Percentiles rank a stretch among this genome's conserved stretches.
These are phyloP conservation scores for Tricholoma flavovirens DNA, from an alignment of 768 basidiomycete species.

Conservation along the genomic window DNA sequence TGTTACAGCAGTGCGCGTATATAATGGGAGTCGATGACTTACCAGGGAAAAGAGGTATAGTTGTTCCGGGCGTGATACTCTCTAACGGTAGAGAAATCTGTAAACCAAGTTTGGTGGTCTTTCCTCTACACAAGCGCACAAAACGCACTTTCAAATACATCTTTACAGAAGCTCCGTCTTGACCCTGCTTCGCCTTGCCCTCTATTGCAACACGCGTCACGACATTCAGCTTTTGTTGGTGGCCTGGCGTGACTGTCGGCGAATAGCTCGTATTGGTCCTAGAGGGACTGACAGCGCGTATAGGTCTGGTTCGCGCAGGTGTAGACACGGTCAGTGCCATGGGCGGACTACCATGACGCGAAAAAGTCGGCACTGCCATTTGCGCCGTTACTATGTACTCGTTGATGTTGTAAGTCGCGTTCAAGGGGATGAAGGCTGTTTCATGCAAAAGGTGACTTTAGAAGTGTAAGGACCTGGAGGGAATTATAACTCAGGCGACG, in stretches of 20 bases:
- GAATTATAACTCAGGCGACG: not conserved
- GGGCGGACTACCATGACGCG: slow-evolving; percentile 11
- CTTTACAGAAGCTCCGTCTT: slow-evolving; percentile 61
- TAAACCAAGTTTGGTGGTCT: not conserved
- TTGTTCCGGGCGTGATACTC: slow-evolving; percentile 56
- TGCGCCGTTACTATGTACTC: not conserved
- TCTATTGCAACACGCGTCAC: slow-evolving; percentile 72
- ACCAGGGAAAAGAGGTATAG: slow-evolving; percentile 73
- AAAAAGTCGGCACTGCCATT: slow-evolving; percentile 11
- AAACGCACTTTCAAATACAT: slow-evolving; percentile 71
- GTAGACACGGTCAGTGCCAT: slow-evolving; percentile 5
- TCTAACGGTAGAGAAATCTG: slow-evolving; percentile 69
- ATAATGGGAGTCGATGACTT: slow-evolving; percentile 13
- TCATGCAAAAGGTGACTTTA: too few species aligned
- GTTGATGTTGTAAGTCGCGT: not conserved
- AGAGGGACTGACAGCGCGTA: slow-evolving; percentile 15
- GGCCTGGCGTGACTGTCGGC: slow-evolving; percentile 40
- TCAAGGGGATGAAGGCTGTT: not conserved
- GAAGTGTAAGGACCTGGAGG: too few species aligned
- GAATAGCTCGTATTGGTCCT: slow-evolving; percentile 34
- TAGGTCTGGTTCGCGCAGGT: slow-evolving; percentile 11
- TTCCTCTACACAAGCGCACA: not conserved
- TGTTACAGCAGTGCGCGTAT: not conserved
- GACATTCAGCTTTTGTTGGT: slow-evolving; percentile 51
- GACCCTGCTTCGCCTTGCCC: slow-evolving; percentile 61